Base-by-base conservation (phyloP, 768 basidiomycete species). In the Lentinula aciculospora region DNA sequence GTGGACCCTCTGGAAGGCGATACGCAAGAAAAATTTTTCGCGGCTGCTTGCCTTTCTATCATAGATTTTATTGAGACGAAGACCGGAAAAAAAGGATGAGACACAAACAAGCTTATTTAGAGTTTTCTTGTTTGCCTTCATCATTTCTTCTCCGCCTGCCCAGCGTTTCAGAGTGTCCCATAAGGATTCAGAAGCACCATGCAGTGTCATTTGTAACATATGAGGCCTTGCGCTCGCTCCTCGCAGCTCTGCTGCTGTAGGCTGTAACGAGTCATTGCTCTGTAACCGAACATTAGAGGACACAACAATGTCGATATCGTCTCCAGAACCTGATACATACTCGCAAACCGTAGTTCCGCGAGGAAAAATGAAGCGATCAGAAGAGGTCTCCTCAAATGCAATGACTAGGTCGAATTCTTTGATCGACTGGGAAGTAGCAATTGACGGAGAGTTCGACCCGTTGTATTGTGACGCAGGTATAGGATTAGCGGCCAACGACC, bases 341-440 rank as follows among this genome's bases (percentile, higher is more conserved):
- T 86, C 80, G 59, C 76, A 83, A 29, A 77, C 69, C 7, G 78
- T 77, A 4, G 77, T 73, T 21, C 81, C 82, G 31, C 86, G 81
- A 53, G 89, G 88, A 55, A 92, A 74, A 5, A 87, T 63, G 81
- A 82, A 86, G n/a, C 84, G 79, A 47, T 89, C 86, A 42, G 74
- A 72, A 2, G 81, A 75, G 4, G 72, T 70, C 64, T 91, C 89
- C 50, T 76, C 71, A 61, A 89, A 91, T 64, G 89, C 87, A 53
- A 92, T 65, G 23, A 91, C 81, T 1, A 92, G 66, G 65, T 92
- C 89, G 63, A 84, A 88, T n/a, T 81, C 80, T 64, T 79, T 84
- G 32, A 76, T 66, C 17, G 79, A 66, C 42, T 63, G 58, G 10
- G 64, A 60, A 19, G 65, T 27, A 39, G 57, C 31, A 31, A 59